phyloP scores from a whole-genome alignment of 257 asterid species.

The Fraxinus cuspidata region DNA sequence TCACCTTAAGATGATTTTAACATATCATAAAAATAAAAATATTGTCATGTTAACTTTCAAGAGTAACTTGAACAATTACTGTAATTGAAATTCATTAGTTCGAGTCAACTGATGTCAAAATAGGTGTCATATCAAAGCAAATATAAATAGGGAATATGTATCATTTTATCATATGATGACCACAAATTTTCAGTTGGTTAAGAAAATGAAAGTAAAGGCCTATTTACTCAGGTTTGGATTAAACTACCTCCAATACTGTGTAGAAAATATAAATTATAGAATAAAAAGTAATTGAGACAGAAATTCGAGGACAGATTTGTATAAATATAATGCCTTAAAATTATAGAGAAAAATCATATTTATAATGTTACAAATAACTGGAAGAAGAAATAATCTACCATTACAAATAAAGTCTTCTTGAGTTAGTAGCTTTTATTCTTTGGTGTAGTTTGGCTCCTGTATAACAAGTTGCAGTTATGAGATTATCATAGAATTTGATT shows the following conservation, averaged over 20 bases:
- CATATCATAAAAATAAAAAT: not conserved
- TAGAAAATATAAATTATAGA: not conserved
- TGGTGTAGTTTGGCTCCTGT: not conserved
- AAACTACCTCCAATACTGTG: not conserved
- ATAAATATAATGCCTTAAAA: not conserved
- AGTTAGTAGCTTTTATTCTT: not conserved
- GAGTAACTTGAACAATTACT: not conserved
- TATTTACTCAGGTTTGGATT: not conserved
- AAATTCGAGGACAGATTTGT: not conserved
- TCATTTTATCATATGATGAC: not conserved
- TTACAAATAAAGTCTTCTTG: not conserved
- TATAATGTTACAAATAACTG: not conserved
- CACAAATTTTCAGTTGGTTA: not conserved
- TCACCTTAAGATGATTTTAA: slow-evolving; percentile 1
- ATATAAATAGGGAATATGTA: not conserved
- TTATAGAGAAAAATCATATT: not conserved
- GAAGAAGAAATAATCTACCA: no score
- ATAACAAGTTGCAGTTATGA: not conserved
- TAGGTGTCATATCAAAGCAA: not conserved
- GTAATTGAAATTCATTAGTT: not conserved
- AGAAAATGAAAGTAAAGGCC: not conserved
- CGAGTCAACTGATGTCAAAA: not conserved
- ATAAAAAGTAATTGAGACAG: no score
- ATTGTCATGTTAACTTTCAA: not conserved
- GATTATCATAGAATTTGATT: not conserved